Evolutionary conservation across 2,329 filamentous ascomycete species (phyloP).

Genomic region (Pestalotiopsis sp.): DNA sequence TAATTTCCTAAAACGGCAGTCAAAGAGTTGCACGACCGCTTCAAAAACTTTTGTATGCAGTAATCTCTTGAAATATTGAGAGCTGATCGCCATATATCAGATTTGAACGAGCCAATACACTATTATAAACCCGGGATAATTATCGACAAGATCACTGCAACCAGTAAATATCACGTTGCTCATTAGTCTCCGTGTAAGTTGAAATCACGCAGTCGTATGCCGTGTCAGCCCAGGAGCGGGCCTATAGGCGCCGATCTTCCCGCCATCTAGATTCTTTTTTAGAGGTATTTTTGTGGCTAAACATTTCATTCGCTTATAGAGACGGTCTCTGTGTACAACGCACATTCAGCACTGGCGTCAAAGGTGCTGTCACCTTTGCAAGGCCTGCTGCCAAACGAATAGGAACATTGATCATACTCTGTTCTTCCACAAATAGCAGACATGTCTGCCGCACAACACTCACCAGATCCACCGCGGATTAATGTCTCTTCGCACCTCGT

Average conservation of each 20-base stretch:
- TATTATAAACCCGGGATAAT: not conserved
- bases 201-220: not conserved
- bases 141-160: not conserved
- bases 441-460: constrained; percentile 41
- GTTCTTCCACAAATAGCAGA: constrained; percentile 31
- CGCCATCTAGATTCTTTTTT: not conserved
- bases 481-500: constrained; percentile 31
- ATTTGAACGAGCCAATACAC: not conserved
- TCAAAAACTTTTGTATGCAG: not conserved
- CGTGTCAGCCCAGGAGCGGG: not conserved
- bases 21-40: not conserved
- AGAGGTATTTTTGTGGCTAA: not conserved
- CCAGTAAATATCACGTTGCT: not conserved
- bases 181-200: not conserved
- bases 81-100: not conserved
- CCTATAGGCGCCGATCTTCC: not conserved
- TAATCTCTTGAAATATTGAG: not conserved
- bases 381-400: constrained; percentile 23
- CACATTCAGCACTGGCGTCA: constrained; percentile 18
- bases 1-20: not conserved
- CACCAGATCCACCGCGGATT: constrained; percentile 28
- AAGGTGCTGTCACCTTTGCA: constrained; percentile 19
- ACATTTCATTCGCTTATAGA: not conserved
- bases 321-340: not conserved
- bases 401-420: not conserved